phyloP scores from a whole-genome alignment of 2,329 filamentous ascomycete species.

The Colletotrichum sp. region DNA sequence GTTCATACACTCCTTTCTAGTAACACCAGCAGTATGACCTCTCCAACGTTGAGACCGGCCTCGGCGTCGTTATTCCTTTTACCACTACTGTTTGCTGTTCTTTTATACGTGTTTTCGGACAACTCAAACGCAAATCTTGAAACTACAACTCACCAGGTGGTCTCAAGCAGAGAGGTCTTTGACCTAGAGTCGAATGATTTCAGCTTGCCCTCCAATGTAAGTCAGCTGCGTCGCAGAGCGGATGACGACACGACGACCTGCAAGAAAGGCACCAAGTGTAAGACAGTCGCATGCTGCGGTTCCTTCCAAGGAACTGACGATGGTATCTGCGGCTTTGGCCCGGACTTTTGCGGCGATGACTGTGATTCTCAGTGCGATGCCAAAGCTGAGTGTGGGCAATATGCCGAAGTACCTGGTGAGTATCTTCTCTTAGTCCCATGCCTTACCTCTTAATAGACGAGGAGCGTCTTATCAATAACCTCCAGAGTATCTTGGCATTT shows the following conservation, averaged over 20 bases:
- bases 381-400: neutral
- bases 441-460: neutral
- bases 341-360: neutral
- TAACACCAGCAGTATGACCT: neutral
- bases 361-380: neutral
- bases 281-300: neutral
- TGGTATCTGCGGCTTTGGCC: neutral
- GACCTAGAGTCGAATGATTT: neutral
- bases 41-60: neutral
- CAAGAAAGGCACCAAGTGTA: neutral
- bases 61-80: neutral
- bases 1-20: neutral
- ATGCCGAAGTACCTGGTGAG: neutral
- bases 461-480: neutral
- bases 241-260: neutral
- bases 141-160: neutral
- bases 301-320: neutral
- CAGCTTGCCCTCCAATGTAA: neutral
- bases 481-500: neutral
- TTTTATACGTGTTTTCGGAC: neutral
- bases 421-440: accelerated
- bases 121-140: neutral
- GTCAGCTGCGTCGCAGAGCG: neutral
- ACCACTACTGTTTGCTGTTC: neutral
- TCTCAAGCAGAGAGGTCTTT: neutral